Percentiles rank a stretch among this genome's conserved stretches.
Evolutionary conservation across 129 eudicot genomes (phyloP).

Genomic region (Flaveria linearis): DNA sequence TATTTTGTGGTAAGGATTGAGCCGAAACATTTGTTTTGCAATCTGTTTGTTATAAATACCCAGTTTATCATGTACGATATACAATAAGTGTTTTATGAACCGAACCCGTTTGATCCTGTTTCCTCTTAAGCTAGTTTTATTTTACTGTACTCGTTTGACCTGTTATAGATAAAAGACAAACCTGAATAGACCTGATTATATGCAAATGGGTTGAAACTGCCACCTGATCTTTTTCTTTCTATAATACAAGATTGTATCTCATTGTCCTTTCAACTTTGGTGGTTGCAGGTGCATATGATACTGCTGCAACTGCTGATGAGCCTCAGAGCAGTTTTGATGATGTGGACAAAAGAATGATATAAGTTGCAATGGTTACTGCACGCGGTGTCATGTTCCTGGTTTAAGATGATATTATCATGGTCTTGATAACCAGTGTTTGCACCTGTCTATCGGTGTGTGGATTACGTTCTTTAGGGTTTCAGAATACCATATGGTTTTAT

Average conservation of each 20-base stretch:
- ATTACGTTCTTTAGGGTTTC: background rate
- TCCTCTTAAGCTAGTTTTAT: background rate
- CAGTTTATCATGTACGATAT: background rate
- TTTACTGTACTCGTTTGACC: background rate
- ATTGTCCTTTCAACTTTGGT: background rate
- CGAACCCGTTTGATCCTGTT: too few species aligned
- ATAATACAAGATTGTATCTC: background rate
- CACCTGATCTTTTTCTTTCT: background rate
- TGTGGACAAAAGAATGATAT: background rate
- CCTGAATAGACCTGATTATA: background rate
- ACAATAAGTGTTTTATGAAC: too few species aligned
- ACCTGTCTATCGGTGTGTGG: constrained; percentile 1
- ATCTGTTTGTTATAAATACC: background rate
- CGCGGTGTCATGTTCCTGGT: background rate
- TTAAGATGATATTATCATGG: background rate
- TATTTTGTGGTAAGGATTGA: background rate
- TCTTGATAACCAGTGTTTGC: constrained; percentile 9
- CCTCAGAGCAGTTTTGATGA: background rate
- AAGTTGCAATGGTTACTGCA: background rate
- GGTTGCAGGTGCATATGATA: constrained; percentile 25
- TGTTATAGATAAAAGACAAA: background rate
- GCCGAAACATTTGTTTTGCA: background rate
- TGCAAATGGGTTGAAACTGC: background rate
- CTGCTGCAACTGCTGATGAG: constrained; percentile 5
- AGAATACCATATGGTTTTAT: background rate